Evolutionary conservation across 257 asterid species (phyloP).

Genomic region (Lithospermum erythrorhizon): DNA sequence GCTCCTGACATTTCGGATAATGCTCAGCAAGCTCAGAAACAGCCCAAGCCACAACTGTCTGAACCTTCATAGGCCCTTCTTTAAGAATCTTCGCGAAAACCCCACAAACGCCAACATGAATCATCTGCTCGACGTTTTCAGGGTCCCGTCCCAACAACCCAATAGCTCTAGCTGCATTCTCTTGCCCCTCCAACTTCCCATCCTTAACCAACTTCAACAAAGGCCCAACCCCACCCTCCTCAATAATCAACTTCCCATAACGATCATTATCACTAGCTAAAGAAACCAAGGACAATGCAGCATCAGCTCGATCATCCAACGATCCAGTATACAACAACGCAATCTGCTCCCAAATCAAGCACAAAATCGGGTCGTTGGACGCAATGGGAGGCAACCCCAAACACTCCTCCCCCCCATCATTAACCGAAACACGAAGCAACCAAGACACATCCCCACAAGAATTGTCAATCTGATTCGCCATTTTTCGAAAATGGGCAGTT

Average conservation of each 20-base stretch:
- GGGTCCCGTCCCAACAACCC: slow-evolving; percentile 33
- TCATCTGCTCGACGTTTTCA: slow-evolving; percentile 19
- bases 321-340: slow-evolving; percentile 23
- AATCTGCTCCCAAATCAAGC: slow-evolving; percentile 34
- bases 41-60: slow-evolving; percentile 34
- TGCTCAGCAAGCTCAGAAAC: slow-evolving; percentile 30
- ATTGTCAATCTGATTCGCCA: slow-evolving; percentile 18
- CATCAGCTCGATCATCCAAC: slow-evolving; percentile 27
- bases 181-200: slow-evolving; percentile 31
- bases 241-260: slow-evolving; percentile 29
- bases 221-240: slow-evolving; percentile 35
- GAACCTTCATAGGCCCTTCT: slow-evolving; percentile 32
- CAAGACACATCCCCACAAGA: slow-evolving; percentile 29
- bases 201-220: slow-evolving; percentile 28
- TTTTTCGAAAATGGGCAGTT: slow-evolving; percentile 21
- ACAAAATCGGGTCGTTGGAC: slow-evolving; percentile 28
- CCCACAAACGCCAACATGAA: slow-evolving; percentile 19
- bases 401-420: slow-evolving; percentile 18
- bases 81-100: slow-evolving; percentile 29
- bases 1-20: slow-evolving; percentile 34
- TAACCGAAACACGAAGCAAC: slow-evolving; percentile 27
- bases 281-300: slow-evolving; percentile 27
- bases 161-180: slow-evolving; percentile 39
- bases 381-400: slow-evolving; percentile 30
- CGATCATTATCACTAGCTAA: slow-evolving; percentile 25